A percentile compares a stretch with the other conserved stretches of the same genome.
Conservation (phyloP, 106 monocot species). For the Dendrobium chrysotoxum region DNA sequence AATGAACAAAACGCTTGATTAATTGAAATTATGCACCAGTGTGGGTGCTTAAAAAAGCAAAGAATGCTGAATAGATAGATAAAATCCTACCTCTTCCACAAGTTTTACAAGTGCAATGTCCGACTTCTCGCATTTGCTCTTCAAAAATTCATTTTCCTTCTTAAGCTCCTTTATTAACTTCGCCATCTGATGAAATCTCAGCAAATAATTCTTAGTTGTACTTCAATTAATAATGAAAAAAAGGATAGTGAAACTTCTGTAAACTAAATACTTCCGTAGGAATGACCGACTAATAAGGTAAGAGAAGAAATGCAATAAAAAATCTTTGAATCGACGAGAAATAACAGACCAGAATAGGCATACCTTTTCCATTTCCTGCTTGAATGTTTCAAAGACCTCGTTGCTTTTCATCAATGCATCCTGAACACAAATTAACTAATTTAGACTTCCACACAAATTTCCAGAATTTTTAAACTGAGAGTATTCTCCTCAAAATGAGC, state of each 20-base stretch:
- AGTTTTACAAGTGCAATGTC: slow-evolving; percentile 88
- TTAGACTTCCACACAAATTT: not conserved
- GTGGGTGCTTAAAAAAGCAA: not conserved
- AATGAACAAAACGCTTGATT: not conserved
- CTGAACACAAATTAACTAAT: slow-evolving; percentile 30
- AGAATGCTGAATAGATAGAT: not conserved
- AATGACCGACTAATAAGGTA: not conserved
- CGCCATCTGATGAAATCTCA: slow-evolving; percentile 54
- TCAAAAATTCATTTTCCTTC: slow-evolving; percentile 92
- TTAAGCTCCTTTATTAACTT: slow-evolving; percentile 88
- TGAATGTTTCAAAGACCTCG: slow-evolving; percentile 93
- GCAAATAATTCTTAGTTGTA: not conserved
- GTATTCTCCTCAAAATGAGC: not conserved
- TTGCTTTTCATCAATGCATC: slow-evolving; percentile 90
- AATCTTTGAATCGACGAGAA: not conserved
- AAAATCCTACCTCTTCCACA: slow-evolving; percentile 71
- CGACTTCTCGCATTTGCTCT: slow-evolving; percentile 86
- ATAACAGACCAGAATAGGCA: not conserved
- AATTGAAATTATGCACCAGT: not conserved
- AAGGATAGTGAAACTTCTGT: not conserved
- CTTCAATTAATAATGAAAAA: not conserved
- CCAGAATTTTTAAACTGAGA: not conserved
- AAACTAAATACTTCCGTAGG: not conserved
- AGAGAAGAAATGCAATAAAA: not conserved
- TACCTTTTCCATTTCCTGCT: slow-evolving; percentile 98